Evolutionary conservation across 805 yeast species (phyloP), one percentile per base, ranked within the genome.

Genomic region (Diddensiella santjacobensis): DNA sequence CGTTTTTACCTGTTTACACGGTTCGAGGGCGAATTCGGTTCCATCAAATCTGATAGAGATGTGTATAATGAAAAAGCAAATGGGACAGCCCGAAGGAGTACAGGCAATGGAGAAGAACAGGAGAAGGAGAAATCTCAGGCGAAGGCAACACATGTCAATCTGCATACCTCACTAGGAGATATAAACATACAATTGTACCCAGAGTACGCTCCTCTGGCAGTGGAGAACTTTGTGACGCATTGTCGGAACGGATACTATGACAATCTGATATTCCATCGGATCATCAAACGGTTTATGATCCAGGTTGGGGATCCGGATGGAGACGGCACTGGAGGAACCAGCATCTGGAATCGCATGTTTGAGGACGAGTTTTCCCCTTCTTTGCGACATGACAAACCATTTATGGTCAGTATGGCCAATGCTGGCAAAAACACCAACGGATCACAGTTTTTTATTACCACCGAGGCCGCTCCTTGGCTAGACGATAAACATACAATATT

Each of bases 381-480:
- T 38, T 58, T 71, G 49, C 58, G 64, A 37, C 82, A 78, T 57
- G 80, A 76, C 56, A 67, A 66, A 53, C 81, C 82, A 30, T 78
- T 73, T 57, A 70, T 72, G 52, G 72, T 78, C 44, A 73, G 79
- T n/a, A 79, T 79, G 83, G 83, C 82, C 44, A 78, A 78, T 54
- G 77, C 80, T 3, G 83, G 83, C 1, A 75, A 78, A 35, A 71
- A 70, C 57, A 78, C 81, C 30, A 79, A 79, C 57, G 83, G 83
- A 2, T 75, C 81, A 1, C 83, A 78, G 58, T 78, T 78, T 52
- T 78, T 78, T 63, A 78, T 78, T 52, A 78, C 83, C 38, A 77
- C 81, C 2, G 80, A 73, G 15, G 71, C 73, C 37, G 72, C 81
- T 45, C 66, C 68, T 1, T 80, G 79, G 70, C 69, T 79, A 53